Conservation (phyloP, 106 monocot genomes). For the Allium sativum region DNA sequence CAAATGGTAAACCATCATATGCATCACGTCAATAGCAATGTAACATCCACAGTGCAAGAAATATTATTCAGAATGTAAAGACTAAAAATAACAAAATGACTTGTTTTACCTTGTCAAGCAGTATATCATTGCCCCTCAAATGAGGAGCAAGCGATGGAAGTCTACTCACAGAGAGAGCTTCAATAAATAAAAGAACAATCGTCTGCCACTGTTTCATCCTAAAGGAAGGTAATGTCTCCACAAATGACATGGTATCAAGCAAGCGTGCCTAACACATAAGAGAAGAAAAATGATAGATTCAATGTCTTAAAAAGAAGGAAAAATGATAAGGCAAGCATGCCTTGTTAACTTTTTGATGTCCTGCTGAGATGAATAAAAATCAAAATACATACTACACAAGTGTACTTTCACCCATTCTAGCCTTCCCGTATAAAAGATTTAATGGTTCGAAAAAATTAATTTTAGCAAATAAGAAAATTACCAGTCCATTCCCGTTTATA, state of each 20-base stretch:
- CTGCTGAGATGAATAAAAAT: no score
- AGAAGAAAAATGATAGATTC: not conserved
- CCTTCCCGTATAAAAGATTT: no score
- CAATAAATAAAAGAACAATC: conserved; percentile 67
- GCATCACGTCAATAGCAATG: not conserved
- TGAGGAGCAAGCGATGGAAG: conserved; percentile 48
- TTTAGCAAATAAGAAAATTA: no score
- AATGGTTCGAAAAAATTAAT: no score
- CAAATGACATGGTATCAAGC: conserved; percentile 89
- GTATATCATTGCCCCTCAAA: conserved; percentile 18
- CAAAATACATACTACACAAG: no score
- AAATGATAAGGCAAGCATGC: not conserved
- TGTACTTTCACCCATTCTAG: no score
- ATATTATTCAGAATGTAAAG: not conserved
- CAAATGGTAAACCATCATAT: not conserved
- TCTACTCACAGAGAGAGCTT: conserved; percentile 66
- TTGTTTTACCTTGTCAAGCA: conserved; percentile 44
- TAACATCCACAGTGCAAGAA: not conserved
- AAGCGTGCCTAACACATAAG: conserved; percentile 36
- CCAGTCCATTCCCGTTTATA: no score
- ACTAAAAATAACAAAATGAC: not conserved
- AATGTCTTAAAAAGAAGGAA: not conserved
- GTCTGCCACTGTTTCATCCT: conserved; percentile 71
- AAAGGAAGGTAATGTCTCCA: conserved; percentile 67
- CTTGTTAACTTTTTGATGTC: no score